Evolutionary conservation across 805 yeast species (phyloP).

Genomic region (Vanderwaltozyma yarrowii): DNA sequence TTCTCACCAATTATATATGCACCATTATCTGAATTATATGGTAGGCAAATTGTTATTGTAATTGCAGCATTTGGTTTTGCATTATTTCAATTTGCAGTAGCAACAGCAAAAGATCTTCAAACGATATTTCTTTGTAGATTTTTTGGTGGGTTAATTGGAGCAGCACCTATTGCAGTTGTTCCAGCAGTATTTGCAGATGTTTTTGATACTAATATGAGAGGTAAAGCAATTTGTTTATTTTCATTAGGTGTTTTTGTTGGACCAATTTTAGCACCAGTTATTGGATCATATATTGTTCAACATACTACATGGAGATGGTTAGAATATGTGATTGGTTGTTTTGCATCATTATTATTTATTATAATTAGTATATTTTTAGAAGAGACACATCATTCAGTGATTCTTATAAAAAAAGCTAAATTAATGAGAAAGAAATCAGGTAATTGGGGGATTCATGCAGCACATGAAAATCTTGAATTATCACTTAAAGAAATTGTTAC

Average conservation of each 20-base stretch:
- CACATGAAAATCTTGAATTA: conserved; percentile 56
- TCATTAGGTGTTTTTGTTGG: conserved; percentile 66
- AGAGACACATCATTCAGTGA: conserved; percentile 67
- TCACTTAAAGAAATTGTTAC: conserved; percentile 49
- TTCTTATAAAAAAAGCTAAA: conserved; percentile 53
- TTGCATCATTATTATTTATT: conserved; percentile 34
- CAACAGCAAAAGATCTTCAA: conserved; percentile 67
- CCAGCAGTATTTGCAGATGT: conserved; percentile 85
- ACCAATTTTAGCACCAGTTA: conserved; percentile 78
- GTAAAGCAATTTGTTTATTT: conserved; percentile 66
- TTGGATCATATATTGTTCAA: conserved; percentile 59
- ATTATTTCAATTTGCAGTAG: conserved; percentile 63
- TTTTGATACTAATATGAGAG: conserved; percentile 56
- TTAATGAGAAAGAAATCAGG: conserved; percentile 56
- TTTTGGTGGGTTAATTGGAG: conserved; percentile 72
- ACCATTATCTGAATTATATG: conserved; percentile 71
- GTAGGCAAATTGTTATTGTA: conserved; percentile 54
- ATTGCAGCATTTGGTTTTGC: conserved; percentile 47
- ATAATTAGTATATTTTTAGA: conserved; percentile 34
- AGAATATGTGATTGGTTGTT: conserved; percentile 56
- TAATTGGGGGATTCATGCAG: conserved; percentile 77
- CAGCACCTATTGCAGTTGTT: conserved; percentile 75
- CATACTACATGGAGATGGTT: conserved; percentile 82
- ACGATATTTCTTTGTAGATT: conserved; percentile 69
- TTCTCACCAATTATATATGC: conserved; percentile 89